Evolutionary conservation across 169 alveolate species (phyloP), one percentile per base, ranked within the genome.

Genomic region (Cryptosporidium viatorum): DNA sequence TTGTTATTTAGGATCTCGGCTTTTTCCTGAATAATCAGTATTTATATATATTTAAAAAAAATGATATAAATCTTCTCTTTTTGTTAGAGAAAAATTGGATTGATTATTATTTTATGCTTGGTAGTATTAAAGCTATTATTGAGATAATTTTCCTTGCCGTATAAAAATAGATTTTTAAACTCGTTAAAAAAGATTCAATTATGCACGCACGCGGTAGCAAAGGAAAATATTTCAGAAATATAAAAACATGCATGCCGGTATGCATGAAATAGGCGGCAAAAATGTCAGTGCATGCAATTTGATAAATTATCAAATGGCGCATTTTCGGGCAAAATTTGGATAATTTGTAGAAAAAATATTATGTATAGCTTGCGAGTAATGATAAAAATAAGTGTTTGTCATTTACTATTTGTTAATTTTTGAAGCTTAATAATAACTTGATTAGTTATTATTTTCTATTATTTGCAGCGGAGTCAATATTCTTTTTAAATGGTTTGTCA

Each of bases 161-260:
- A 71, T 71, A 71, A 71, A 71, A 50, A 48, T 71, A 71, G 85
- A 71, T 71, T 71, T 68, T 71, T 71, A 50, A 71, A 69, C 85
- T 71, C 85, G 85, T 71, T 71, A 45, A 71, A 67, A 26, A 71
- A 71, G 85, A 71, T 71, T 45, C 41, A 71, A 71, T 29, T 26
- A 48, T 71, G 85, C 85, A 71, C 43, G 85, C 67, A 71, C 69
- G 85, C 85, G 85, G 74, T 67, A 37, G 74, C 50, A 21, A 59
- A n/a, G 12, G 18, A 10, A 59, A 59, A 59, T 31, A 12, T 31
- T 26, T 23, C 18, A 21, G 23, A 59, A 55, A 59, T 12, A 16
- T 12, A 43, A 10, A 43, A 14, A 14, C 51, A 43, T 48, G 55
- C 55, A 48, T 48, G 55, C 55, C 55, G 21, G 55, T 48, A 59